phyloP scores from a whole-genome alignment of 2,329 filamentous ascomycete genomes.

The Fusarium sp. region DNA sequence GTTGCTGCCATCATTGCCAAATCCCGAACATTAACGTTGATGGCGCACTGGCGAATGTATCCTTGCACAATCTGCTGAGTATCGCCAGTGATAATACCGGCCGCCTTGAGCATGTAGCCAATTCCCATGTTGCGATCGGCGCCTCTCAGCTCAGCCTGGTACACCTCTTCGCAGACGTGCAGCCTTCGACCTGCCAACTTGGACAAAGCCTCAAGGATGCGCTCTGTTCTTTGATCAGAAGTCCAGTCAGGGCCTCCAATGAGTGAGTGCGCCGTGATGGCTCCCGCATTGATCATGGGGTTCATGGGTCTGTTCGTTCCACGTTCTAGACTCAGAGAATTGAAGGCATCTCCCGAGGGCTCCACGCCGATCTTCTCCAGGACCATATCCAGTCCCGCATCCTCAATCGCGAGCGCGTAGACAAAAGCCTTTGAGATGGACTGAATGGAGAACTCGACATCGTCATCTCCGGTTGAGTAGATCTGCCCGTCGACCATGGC shows the following conservation, averaged over 20 bases:
- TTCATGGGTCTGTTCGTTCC: constrained; percentile 53
- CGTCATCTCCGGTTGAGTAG: constrained; percentile 57
- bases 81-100: constrained; percentile 54
- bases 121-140: constrained; percentile 55
- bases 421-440: constrained; percentile 59
- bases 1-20: constrained; percentile 58
- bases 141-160: constrained; percentile 54
- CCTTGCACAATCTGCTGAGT: constrained; percentile 54
- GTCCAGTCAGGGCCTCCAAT: constrained; percentile 51
- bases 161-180: constrained; percentile 56
- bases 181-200: constrained; percentile 54
- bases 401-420: constrained; percentile 57
- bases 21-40: constrained; percentile 58
- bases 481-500: constrained; percentile 57
- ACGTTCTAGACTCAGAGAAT: constrained; percentile 51
- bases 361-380: constrained; percentile 58
- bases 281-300: constrained; percentile 55
- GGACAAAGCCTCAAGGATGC: constrained; percentile 54
- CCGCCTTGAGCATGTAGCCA: constrained; percentile 58
- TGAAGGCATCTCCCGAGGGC: constrained; percentile 57
- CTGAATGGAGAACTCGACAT: constrained; percentile 57
- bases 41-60: constrained; percentile 57
- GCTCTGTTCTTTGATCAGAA: constrained; percentile 52
- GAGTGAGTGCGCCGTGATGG: constrained; percentile 53
- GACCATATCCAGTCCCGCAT: constrained; percentile 53